Evolutionary conservation across 177 flowering plant species (phyloP).

Genomic region (Vitis hybrid): DNA sequence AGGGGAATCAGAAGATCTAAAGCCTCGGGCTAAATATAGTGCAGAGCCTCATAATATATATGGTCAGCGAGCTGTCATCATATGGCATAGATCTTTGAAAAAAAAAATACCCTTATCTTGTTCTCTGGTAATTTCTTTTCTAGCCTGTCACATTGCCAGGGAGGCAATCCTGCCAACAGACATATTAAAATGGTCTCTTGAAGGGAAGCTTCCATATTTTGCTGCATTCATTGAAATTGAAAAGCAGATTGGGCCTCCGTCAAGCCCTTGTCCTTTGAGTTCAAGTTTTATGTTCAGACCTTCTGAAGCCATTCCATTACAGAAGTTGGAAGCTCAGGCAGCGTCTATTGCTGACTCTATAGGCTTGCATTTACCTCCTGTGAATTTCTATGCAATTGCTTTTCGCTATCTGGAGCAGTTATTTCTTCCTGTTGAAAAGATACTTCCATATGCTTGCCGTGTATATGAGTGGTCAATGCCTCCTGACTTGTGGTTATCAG

Average conservation of each 20-base stretch:
- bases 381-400: constrained; percentile 68
- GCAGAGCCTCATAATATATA: constrained; percentile 56
- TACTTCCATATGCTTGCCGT: constrained; percentile 60
- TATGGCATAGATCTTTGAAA: constrained; percentile 68
- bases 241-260: constrained; percentile 40
- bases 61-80: constrained; percentile 53
- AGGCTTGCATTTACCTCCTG: constrained; percentile 80
- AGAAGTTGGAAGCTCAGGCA: constrained; percentile 64
- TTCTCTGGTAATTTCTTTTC: constrained; percentile 61
- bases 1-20: constrained; percentile 33
- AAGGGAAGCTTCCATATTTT: constrained; percentile 86
- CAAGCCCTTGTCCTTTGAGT: constrained; percentile 57
- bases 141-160: constrained; percentile 79
- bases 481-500: constrained; percentile 72
- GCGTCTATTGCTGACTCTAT: constrained; percentile 61
- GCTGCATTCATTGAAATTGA: constrained; percentile 68
- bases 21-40: constrained; percentile 18
- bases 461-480: constrained; percentile 88
- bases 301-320: constrained; percentile 34
- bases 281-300: constrained; percentile 76
- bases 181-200: constrained; percentile 65
- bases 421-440: constrained; percentile 56
- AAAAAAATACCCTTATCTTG: constrained; percentile 53
- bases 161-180: constrained; percentile 81
- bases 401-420: constrained; percentile 58